These are phyloP conservation scores for Cytospora piceicola DNA, from an alignment of 2,329 filamentous ascomycete species.

Conservation along the genomic window DNA sequence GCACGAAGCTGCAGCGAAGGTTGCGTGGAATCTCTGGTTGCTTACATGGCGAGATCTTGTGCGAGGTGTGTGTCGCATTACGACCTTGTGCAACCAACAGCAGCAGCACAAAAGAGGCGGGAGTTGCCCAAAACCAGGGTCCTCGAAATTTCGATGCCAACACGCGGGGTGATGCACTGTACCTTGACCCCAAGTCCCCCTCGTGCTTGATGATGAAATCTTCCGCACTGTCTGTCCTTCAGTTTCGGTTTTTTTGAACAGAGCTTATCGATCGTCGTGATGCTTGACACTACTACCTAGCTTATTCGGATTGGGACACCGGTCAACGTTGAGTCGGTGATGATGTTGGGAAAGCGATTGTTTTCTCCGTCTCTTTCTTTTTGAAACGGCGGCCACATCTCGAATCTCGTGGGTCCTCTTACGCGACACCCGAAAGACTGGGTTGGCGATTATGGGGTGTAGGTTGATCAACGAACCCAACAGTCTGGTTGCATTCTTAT, in stretches of 20 bases:
- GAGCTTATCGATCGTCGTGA: too few species aligned
- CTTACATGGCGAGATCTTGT: constrained; percentile 10
- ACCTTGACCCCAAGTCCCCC: not conserved
- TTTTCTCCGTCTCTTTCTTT: too few species aligned
- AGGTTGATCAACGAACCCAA: not conserved
- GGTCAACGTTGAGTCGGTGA: not conserved
- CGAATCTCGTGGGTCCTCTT: not conserved
- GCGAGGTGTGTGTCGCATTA: constrained; percentile 7
- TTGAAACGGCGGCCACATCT: too few species aligned
- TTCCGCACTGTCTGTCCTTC: not conserved
- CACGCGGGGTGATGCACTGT: not conserved
- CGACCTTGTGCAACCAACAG: constrained; percentile 2
- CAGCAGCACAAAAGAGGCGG: not conserved
- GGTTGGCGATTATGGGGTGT: not conserved
- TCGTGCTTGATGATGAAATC: too few species aligned
- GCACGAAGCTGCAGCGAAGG: constrained; percentile 15
- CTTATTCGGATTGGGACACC: constrained; percentile 4
- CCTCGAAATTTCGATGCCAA: not conserved
- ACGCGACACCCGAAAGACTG: not conserved
- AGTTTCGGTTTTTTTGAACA: not conserved
- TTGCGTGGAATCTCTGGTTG: not conserved
- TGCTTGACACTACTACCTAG: not conserved
- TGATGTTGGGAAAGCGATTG: too few species aligned
- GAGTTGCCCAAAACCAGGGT: constrained; percentile 1
- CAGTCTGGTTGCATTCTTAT: constrained; percentile 1